Evolutionary conservation across 179 eudicot genomes (phyloP).

Genomic region (Dionaea muscipula): DNA sequence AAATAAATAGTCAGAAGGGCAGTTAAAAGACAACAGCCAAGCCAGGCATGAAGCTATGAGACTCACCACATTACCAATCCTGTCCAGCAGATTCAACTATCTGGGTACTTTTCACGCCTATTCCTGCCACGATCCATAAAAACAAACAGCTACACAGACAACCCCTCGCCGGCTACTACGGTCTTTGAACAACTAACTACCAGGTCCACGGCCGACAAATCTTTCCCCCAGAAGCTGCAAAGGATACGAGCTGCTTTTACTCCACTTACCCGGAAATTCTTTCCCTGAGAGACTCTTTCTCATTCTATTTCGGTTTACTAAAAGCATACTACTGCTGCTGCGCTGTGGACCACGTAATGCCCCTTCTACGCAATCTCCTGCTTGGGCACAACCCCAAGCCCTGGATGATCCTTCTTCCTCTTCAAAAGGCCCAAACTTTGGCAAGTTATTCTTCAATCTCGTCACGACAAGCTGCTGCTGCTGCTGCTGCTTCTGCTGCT

Average conservation of each 20-base stretch:
- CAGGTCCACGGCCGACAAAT: slow-evolving; percentile 34
- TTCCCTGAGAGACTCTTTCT: slow-evolving; percentile 44
- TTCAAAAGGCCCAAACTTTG: slow-evolving; percentile 35
- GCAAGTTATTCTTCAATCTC: slow-evolving; percentile 35
- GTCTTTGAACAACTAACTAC: slow-evolving; percentile 56
- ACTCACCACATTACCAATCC: no score
- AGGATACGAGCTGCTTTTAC: slow-evolving; percentile 36
- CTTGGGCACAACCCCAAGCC: slow-evolving; percentile 73
- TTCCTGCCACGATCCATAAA: no score
- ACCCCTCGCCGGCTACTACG: no score
- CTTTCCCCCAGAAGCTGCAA: slow-evolving; percentile 38
- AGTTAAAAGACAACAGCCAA: no score
- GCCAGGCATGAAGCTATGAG: no score
- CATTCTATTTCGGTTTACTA: slow-evolving; percentile 36
- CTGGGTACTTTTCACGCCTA: no score
- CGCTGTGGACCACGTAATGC: slow-evolving; percentile 54
- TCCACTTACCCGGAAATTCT: slow-evolving; percentile 57
- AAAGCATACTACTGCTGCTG: slow-evolving; percentile 43
- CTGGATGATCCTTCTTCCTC: slow-evolving; percentile 55
- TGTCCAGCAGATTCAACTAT: no score
- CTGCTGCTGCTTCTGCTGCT: slow-evolving; percentile 36
- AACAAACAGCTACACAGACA: no score
- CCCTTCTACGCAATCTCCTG: slow-evolving; percentile 82
- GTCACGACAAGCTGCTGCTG: slow-evolving; percentile 28
- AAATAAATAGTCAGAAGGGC: no score